Conservation (phyloP, 371 early-diverging fungal species). For the Mortierella sp. region DNA sequence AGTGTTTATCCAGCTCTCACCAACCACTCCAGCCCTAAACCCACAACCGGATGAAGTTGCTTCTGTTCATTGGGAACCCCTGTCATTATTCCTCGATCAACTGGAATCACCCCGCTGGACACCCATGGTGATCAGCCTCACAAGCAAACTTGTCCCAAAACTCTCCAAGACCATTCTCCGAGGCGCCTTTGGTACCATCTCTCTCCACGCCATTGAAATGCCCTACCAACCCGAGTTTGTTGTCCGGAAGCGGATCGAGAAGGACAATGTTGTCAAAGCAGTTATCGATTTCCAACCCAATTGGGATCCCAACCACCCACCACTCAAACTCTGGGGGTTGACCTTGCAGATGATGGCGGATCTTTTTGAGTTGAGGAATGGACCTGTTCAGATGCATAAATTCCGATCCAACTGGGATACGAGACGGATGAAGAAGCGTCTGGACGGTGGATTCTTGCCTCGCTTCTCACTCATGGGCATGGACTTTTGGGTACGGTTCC, state of each 20-base stretch:
- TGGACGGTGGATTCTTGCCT: constrained; percentile 1
- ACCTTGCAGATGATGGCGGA: constrained; percentile 69
- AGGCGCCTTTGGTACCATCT: background rate
- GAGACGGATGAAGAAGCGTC: background rate
- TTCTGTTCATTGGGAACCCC: constrained; percentile 64
- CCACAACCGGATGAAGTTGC: constrained; percentile 64
- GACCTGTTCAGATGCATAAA: background rate
- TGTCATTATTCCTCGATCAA: constrained; percentile 51
- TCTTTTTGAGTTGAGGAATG: constrained; percentile 52
- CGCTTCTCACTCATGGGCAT: background rate
- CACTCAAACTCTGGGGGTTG: constrained; percentile 65
- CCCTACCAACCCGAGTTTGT: constrained; percentile 1
- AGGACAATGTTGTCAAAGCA: constrained; percentile 20
- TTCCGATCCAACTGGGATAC: background rate
- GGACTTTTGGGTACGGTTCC: background rate
- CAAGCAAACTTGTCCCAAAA: constrained; percentile 28
- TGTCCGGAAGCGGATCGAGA: background rate
- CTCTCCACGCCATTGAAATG: background rate
- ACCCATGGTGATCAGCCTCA: constrained; percentile 32
- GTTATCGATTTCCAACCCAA: constrained; percentile 51
- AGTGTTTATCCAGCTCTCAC: constrained; percentile 65
- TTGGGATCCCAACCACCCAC: constrained; percentile 10
- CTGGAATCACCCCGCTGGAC: constrained; percentile 13
- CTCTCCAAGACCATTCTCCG: constrained; percentile 3
- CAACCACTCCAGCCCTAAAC: constrained; percentile 56